Conservation (phyloP, 148 eudicot species). For the Chenopodium formosanum region DNA sequence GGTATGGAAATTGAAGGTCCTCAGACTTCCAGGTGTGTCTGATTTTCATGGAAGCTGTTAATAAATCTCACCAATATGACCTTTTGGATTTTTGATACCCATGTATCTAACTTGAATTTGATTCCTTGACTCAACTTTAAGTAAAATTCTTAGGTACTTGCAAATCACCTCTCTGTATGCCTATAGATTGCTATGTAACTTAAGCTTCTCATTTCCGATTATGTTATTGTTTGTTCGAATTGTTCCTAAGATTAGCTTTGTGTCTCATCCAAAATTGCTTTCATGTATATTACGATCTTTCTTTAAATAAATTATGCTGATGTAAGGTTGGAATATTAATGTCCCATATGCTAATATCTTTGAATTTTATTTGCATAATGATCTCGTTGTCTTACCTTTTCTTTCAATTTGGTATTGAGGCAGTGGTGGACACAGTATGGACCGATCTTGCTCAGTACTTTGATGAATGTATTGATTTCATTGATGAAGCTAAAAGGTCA, state of each 20-base stretch:
- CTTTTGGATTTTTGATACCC: no score
- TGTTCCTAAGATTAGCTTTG: background rate
- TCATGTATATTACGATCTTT: background rate
- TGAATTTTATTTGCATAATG: constrained; percentile 5
- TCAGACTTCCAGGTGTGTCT: background rate
- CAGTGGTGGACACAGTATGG: constrained; percentile 65
- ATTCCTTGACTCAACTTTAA: background rate
- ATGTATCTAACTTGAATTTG: background rate
- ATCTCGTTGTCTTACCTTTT: background rate
- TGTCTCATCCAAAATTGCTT: background rate
- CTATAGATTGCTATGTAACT: background rate
- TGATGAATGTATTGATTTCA: constrained; percentile 73
- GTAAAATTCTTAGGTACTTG: background rate
- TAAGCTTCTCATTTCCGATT: background rate
- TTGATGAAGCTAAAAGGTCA: constrained; percentile 65
- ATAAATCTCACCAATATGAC: no score
- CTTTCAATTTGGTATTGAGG: constrained; percentile 22
- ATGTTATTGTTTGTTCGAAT: background rate
- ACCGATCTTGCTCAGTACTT: constrained; percentile 56
- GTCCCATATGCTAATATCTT: background rate
- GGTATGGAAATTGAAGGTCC: background rate
- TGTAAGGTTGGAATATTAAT: background rate
- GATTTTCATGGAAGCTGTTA: background rate
- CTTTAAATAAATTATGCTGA: background rate
- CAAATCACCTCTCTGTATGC: background rate